A percentile compares a stretch with the other conserved stretches of the same genome.
Conservation (phyloP, 202 grass and related monocot genomes). For the Zoysia matrella region DNA sequence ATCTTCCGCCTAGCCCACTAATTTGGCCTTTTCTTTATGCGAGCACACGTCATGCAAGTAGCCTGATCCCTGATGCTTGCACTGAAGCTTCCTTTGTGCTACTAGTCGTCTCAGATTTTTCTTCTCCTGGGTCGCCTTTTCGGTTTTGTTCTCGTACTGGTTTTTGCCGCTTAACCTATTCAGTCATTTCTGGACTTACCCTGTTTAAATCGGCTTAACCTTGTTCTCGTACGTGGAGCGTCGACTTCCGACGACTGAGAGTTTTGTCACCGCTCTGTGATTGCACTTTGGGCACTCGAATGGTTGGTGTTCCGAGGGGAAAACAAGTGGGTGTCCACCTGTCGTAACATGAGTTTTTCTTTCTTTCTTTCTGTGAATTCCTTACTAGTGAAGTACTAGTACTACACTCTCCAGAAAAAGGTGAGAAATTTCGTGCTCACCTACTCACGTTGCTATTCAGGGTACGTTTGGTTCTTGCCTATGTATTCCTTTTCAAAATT, state of each 20-base stretch:
- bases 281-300: neutral
- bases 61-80: neutral
- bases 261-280: neutral
- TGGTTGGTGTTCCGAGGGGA: neutral
- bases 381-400: neutral
- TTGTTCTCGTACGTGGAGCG: neutral
- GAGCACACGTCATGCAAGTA: constrained; percentile 35
- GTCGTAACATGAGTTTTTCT: neutral
- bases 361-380: neutral
- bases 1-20: constrained; percentile 24
- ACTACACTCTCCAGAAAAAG: no score
- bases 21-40: constrained; percentile 17
- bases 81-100: neutral
- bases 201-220: neutral
- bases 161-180: neutral
- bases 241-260: neutral
- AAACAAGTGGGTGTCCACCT: neutral
- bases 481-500: no score
- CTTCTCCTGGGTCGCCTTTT: neutral
- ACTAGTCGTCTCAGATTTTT: no score
- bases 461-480: no score
- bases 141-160: neutral
- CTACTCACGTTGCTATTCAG: constrained; percentile 25
- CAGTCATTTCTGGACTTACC: neutral
- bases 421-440: neutral